A percentile compares a stretch with the other conserved stretches of the same genome.
phyloP scores from a whole-genome alignment of 768 basidiomycete species.

The Hortiboletus campestris region DNA sequence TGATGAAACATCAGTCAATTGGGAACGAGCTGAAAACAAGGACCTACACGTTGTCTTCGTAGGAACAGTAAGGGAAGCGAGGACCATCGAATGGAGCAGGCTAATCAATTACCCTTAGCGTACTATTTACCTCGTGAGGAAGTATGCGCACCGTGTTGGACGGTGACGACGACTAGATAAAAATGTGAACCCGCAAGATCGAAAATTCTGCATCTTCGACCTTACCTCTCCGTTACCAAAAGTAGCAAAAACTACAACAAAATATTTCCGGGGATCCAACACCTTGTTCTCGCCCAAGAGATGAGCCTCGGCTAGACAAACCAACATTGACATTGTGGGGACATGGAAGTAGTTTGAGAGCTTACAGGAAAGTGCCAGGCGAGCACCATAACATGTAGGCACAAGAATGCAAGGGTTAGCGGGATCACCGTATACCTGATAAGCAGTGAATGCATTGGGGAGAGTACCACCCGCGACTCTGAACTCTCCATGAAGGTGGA shows the following conservation, averaged over 20 bases:
- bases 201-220: neutral
- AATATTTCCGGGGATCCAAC: neutral
- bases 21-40: neutral
- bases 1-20: slow-evolving; percentile 11
- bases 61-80: slow-evolving; percentile 30
- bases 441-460: neutral
- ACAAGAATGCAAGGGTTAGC: neutral
- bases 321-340: neutral
- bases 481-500: neutral
- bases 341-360: neutral
- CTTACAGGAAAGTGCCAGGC: neutral
- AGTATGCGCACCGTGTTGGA: slow-evolving; percentile 25
- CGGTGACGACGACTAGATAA: slow-evolving; percentile 11
- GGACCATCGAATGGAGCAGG: slow-evolving; percentile 33
- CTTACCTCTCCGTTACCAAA: too few relatives aligned
- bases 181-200: neutral
- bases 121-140: neutral
- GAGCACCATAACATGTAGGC: neutral
- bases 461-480: neutral
- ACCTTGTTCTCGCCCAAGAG: neutral
- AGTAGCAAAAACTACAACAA: too few relatives aligned
- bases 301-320: neutral
- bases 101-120: slow-evolving; percentile 7
- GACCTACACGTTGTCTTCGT: slow-evolving; percentile 29
- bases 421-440: neutral